Evolutionary conservation across 768 basidiomycete species (phyloP), one percentile per base, ranked within the genome.

Genomic region (Jaapia argillacea): DNA sequence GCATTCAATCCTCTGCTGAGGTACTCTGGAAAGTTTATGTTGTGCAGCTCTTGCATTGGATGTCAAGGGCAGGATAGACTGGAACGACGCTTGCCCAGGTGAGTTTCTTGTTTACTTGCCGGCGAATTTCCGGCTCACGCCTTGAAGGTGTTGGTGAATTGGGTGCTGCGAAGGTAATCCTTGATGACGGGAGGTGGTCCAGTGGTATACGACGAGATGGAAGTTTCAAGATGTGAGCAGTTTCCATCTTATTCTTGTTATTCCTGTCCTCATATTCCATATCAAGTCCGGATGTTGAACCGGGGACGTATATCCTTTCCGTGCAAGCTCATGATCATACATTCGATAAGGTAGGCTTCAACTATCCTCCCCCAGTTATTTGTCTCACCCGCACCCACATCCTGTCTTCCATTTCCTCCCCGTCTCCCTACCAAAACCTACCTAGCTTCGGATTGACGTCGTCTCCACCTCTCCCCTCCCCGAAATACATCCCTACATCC

Each of bases 81-180:
- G 82, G 81, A 87, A 82, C 58, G 73, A 75, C n/a, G 48, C 77
- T 5, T 86, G 84, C 64, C 65, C 70, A 35, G 65, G 85, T 85
- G 40, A 39, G 57, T 44, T 13, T 24, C 16, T 16, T 12, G 14
- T 18, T 2, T 36, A 5, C n/a, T 45, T 10, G 10, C 10, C 16
- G 28, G 28, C 10, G 28, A 33, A 10, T 10, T 33, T 16, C 10
- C 16, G 28, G 10, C 28, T 33, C 16, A 33, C 21, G 12, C 42
- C 12, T 39, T 25, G 5, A 36, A 66, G 55, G 51, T 27, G 31
- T 51, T 40, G 14, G 42, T 24, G 51, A 63, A 2, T 67, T 87
- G 5, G 79, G 80, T 23, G 64, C 70, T 16, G 67, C 84, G 5
- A 75, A 68, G 48, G 80, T 75, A 2, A 51, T 74, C 12, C 63